Evolutionary conservation across 129 eudicot genomes (phyloP).

Genomic region (Artemisia annua): DNA sequence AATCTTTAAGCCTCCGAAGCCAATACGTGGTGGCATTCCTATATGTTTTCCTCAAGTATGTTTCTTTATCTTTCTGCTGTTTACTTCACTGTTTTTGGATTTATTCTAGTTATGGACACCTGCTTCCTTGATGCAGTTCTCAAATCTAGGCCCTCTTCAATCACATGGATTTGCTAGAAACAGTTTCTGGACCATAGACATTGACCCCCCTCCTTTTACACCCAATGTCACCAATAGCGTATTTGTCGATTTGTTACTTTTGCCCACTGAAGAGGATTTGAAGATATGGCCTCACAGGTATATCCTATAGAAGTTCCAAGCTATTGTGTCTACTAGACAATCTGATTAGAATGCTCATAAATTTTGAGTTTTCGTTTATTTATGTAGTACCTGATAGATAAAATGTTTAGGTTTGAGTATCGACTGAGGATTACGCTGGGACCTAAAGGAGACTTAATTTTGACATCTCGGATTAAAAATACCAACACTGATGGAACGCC

Average conservation of each 20-base stretch:
- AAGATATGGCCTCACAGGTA: constrained; percentile 91
- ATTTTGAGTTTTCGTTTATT: too few species aligned
- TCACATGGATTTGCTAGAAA: constrained; percentile 92
- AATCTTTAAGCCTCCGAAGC: constrained; percentile 68
- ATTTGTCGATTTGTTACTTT: constrained; percentile 72
- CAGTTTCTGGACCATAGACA: constrained; percentile 72
- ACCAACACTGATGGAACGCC: constrained; percentile 66
- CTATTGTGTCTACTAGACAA: too few species aligned
- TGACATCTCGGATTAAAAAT: constrained; percentile 81
- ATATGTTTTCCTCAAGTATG: constrained; percentile 90
- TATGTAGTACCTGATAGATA: background rate
- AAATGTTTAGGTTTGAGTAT: constrained; percentile 66
- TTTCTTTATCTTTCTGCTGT: constrained; percentile 10
- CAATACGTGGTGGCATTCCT: constrained; percentile 97
- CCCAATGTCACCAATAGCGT: constrained; percentile 42
- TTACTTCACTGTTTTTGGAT: constrained; percentile 11
- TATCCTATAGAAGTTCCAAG: background rate
- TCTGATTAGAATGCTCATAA: too few species aligned
- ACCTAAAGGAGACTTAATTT: constrained; percentile 79
- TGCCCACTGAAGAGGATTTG: constrained; percentile 74
- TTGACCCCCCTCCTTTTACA: constrained; percentile 46
- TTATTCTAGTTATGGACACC: constrained; percentile 18
- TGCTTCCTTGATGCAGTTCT: constrained; percentile 54
- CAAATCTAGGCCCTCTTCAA: constrained; percentile 67
- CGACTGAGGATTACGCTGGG: constrained; percentile 77